phyloP scores from a whole-genome alignment of 169 alveolate genomes.

The Eimeria tenella region DNA sequence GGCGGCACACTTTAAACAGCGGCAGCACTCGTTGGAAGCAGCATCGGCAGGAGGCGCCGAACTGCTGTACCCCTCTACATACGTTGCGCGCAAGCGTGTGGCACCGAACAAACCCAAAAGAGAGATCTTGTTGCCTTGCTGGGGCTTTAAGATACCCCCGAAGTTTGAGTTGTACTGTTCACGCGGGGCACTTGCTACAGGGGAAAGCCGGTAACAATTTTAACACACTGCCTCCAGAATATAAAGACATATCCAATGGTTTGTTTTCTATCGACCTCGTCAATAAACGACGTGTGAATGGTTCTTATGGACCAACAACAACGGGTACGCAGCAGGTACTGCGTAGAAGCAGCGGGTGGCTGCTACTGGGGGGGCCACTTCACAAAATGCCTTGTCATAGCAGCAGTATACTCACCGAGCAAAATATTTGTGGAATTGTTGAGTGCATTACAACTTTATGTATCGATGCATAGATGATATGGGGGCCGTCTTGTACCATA shows the following conservation, averaged over 20 bases:
- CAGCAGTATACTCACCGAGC: too few species aligned
- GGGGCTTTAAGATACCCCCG: background rate
- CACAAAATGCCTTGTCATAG: too few species aligned
- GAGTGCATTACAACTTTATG: too few species aligned
- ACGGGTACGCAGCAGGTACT: background rate
- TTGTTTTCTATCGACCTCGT: background rate
- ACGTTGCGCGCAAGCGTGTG: background rate
- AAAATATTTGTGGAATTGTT: too few species aligned
- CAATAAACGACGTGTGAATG: background rate
- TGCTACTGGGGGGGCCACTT: constrained; percentile 33
- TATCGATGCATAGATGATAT: too few species aligned
- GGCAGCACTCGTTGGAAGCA: background rate
- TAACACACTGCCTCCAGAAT: background rate
- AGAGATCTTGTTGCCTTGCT: background rate
- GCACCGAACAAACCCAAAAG: background rate
- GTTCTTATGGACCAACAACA: background rate
- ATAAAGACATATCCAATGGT: background rate
- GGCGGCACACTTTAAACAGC: background rate
- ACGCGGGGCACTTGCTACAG: background rate
- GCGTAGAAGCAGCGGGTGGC: constrained; percentile 4
- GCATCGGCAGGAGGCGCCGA: background rate
- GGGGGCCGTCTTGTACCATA: too few species aligned
- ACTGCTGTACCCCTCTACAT: background rate
- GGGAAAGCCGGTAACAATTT: background rate
- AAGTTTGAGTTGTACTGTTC: background rate